Conservation (phyloP, 164 flowering plant species). For the Tinospora cordifolia region DNA sequence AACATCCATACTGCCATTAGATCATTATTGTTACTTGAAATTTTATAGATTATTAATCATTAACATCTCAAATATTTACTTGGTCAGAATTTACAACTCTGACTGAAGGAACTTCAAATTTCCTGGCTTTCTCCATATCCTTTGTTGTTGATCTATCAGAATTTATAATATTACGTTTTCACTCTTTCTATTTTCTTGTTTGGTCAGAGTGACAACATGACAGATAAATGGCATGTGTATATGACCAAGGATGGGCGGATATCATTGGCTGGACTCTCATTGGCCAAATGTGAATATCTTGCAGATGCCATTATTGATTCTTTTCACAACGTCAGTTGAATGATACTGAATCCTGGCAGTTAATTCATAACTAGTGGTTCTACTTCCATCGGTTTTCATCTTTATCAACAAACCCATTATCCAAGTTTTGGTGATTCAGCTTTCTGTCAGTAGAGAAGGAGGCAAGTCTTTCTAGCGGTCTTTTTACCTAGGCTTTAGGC, state of each 20-base stretch:
- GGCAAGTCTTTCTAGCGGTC: neutral
- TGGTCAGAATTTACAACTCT: neutral
- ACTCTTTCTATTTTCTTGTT: conserved; percentile 2
- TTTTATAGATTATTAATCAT: neutral
- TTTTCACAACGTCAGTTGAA: conserved; percentile 62
- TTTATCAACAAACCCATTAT: neutral
- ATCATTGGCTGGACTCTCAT: conserved; percentile 82
- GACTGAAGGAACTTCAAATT: too few relatives aligned
- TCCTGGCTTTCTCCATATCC: neutral
- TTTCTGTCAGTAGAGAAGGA: neutral
- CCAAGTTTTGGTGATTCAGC: neutral
- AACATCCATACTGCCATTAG: neutral
- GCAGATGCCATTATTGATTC: conserved; percentile 94
- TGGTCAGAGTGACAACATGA: conserved; percentile 85
- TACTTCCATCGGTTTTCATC: neutral
- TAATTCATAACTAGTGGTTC: neutral
- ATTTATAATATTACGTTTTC: neutral
- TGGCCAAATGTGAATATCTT: conserved; percentile 91
- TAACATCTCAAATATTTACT: neutral
- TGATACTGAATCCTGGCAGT: conserved; percentile 4
- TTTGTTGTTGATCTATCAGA: neutral
- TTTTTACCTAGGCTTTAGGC: neutral
- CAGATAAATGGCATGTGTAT: conserved; percentile 94
- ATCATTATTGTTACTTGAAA: neutral
- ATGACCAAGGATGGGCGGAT: conserved; percentile 98